Evolutionary conservation across 768 basidiomycete species (phyloP).

Genomic region (Kwoniella sp.): DNA sequence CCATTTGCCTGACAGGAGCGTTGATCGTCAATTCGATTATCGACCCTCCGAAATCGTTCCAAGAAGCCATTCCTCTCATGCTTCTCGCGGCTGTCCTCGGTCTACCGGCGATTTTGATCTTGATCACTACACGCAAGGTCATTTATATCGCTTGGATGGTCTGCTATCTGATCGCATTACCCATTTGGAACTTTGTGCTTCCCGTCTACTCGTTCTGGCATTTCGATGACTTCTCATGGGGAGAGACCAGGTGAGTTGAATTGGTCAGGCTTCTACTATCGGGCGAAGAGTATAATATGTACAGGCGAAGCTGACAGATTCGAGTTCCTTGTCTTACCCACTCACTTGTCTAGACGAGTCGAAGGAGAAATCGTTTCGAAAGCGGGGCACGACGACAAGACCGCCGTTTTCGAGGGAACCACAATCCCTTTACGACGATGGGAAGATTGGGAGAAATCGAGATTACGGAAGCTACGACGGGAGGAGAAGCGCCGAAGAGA

Average conservation of each 20-base stretch:
- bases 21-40: constrained; percentile 81
- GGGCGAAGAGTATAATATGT: not conserved
- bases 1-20: constrained; percentile 85
- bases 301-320: not conserved
- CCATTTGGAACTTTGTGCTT: constrained; percentile 93
- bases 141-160: constrained; percentile 99
- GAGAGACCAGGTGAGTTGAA: constrained; percentile 82
- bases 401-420: constrained; percentile 61
- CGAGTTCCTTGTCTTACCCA: not conserved
- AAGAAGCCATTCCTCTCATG: constrained; percentile 90
- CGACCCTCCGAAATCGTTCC: constrained; percentile 77
- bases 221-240: constrained; percentile 99
- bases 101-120: constrained; percentile 85
- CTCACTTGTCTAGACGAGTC: constrained; percentile 69
- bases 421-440: constrained; percentile 92
- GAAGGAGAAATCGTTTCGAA: constrained; percentile 83
- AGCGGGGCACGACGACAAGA: constrained; percentile 67
- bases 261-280: not conserved
- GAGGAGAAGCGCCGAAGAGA: constrained; percentile 70
- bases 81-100: constrained; percentile 88
- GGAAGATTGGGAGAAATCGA: constrained; percentile 99
- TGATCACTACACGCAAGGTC: constrained; percentile 91
- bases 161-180: constrained; percentile 86
- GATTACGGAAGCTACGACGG: constrained; percentile 83
- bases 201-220: constrained; percentile 98